These are phyloP conservation scores for Medicago truncatula DNA, from an alignment of 306 rosid species.

Conservation along the genomic window MtrunA17r5.0-ANR NC_053043.1:32394001-32394500, in stretches of 20 bases:
- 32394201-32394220: slow-evolving; percentile 50
- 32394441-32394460: slow-evolving; percentile 92
- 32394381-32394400: slow-evolving; percentile 34
- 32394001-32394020: too few species aligned
- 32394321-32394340: slow-evolving; percentile 39
- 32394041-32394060: too few species aligned
- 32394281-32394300: slow-evolving; percentile 37
- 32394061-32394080: too few species aligned
- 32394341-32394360: slow-evolving; percentile 41
- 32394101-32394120: slow-evolving; percentile 19
- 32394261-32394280: slow-evolving; percentile 24
- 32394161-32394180: slow-evolving; percentile 34
- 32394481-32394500: slow-evolving; percentile 80
- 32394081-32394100: not conserved
- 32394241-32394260: slow-evolving; percentile 39
- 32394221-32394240: slow-evolving; percentile 44
- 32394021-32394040: too few species aligned
- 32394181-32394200: slow-evolving; percentile 50
- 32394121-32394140: not conserved
- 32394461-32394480: slow-evolving; percentile 75
- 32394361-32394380: slow-evolving; percentile 41
- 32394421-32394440: slow-evolving; percentile 87
- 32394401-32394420: slow-evolving; percentile 66
- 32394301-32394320: slow-evolving; percentile 43
- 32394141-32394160: slow-evolving; percentile 31